phyloP scores from a whole-genome alignment of 1,284 basidiomycete genomes.

The Laetiporus sulphureus region DNA sequence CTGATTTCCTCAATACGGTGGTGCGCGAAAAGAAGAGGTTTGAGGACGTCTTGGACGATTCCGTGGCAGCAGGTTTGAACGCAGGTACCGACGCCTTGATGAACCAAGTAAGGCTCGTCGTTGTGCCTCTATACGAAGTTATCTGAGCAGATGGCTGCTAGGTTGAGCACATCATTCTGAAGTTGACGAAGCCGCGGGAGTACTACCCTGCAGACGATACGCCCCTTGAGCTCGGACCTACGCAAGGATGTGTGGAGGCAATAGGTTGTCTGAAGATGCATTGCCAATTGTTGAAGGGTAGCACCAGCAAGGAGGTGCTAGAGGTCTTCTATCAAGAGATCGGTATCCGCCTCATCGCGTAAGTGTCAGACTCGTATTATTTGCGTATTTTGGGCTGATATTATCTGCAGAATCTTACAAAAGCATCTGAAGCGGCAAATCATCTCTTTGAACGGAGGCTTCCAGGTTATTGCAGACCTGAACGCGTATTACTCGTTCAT shows the following conservation, averaged over 20 bases:
- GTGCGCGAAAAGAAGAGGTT: conserved; percentile 96
- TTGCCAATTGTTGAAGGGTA: conserved; percentile 86
- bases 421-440: conserved; percentile 97
- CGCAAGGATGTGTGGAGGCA: conserved; percentile 79
- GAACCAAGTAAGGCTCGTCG: conserved; percentile 63
- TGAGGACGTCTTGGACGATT: conserved; percentile 87
- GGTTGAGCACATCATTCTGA: conserved; percentile 90
- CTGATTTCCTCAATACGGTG: conserved; percentile 90
- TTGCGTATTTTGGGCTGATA: neutral
- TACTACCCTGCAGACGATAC: conserved; percentile 85
- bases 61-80: conserved; percentile 88
- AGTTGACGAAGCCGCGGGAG: conserved; percentile 78
- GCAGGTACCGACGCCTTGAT: conserved; percentile 94
- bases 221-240: conserved; percentile 75
- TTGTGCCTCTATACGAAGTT: neutral
- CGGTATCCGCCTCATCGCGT: conserved; percentile 88
- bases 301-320: conserved; percentile 91
- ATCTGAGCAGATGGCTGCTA: conserved; percentile 23
- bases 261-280: conserved; percentile 86
- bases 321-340: conserved; percentile 99
- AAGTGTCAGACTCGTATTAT: conserved; percentile 19
- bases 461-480: conserved; percentile 93
- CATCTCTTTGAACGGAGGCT: conserved; percentile 89
- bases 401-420: conserved; percentile 69
- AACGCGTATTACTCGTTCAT: conserved; percentile 92